phyloP scores from a whole-genome alignment of 805 yeast species.

The Citeromyces matritensis region DNA sequence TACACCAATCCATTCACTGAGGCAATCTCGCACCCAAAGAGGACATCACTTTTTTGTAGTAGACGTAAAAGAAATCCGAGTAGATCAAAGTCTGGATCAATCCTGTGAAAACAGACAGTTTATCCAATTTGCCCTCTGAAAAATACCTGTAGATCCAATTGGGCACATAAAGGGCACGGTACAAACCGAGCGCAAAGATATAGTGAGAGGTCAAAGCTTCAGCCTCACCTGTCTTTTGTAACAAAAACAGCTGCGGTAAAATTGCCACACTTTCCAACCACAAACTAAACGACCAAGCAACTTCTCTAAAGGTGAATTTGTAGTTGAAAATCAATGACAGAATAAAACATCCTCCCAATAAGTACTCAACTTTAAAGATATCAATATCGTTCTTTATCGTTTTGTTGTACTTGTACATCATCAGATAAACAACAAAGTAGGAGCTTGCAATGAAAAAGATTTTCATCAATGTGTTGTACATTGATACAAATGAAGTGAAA shows the following conservation, averaged over 20 bases:
- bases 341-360: constrained; percentile 47
- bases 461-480: constrained; percentile 75
- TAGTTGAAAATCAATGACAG: constrained; percentile 49
- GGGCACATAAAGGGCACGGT: constrained; percentile 81
- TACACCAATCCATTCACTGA: constrained; percentile 6
- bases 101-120: constrained; percentile 65
- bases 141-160: constrained; percentile 88
- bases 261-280: constrained; percentile 93
- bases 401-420: constrained; percentile 44
- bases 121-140: constrained; percentile 49
- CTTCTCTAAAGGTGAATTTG: constrained; percentile 44
- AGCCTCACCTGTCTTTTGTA: constrained; percentile 82
- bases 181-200: constrained; percentile 83
- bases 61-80: constrained; percentile 91
- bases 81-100: constrained; percentile 74
- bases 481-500: constrained; percentile 37
- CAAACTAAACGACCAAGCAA: constrained; percentile 76
- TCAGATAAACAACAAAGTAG: constrained; percentile 55
- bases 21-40: constrained; percentile 60
- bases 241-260: constrained; percentile 81
- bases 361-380: constrained; percentile 59
- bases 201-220: constrained; percentile 82
- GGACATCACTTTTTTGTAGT: constrained; percentile 68
- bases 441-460: constrained; percentile 67
- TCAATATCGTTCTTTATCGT: constrained; percentile 48